Evolutionary conservation across 371 early-diverging fungal genomes (phyloP).

Genomic region (Mortierella sp.): DNA sequence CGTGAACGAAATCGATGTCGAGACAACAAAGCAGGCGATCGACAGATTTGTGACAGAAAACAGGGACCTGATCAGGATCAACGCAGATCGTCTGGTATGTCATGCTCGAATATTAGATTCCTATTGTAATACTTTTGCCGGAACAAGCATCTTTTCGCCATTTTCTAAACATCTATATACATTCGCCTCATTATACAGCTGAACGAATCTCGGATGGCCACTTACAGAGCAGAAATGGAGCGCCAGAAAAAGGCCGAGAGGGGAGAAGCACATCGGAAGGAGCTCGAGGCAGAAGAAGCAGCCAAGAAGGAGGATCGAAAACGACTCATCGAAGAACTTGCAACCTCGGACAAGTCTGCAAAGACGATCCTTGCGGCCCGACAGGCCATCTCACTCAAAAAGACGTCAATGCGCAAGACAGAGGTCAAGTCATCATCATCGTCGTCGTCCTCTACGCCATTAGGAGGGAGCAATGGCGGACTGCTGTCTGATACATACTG

Average conservation of each 20-base stretch:
- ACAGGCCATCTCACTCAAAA: constrained; percentile 46
- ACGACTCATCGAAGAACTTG: constrained; percentile 60
- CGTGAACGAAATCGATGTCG: constrained; percentile 86
- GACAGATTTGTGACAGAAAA: constrained; percentile 84
- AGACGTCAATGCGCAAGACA: constrained; percentile 55
- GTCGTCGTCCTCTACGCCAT: background rate
- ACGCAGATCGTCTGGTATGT: constrained; percentile 65
- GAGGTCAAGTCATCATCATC: constrained; percentile 17
- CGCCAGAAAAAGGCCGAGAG: constrained; percentile 43
- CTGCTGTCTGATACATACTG: constrained; percentile 40
- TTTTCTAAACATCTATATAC: too few relatives aligned
- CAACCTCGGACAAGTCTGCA: constrained; percentile 54
- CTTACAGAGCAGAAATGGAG: constrained; percentile 32
- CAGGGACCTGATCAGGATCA: constrained; percentile 81
- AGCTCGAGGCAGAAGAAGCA: constrained; percentile 58
- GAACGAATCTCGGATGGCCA: constrained; percentile 39
- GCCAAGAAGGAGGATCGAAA: constrained; percentile 57
- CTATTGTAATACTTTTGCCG: background rate
- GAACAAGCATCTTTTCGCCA: too few relatives aligned
- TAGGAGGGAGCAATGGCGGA: constrained; percentile 16
- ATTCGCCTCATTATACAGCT: constrained; percentile 12
- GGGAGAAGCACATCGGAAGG: constrained; percentile 55
- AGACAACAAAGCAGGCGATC: constrained; percentile 85
- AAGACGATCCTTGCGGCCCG: constrained; percentile 45
- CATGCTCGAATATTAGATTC: background rate